Percentiles rank a stretch among this genome's conserved stretches.
Conservation (phyloP, 495 filamentous ascomycete genomes). For the Annulohypoxylon maeteangense region DNA sequence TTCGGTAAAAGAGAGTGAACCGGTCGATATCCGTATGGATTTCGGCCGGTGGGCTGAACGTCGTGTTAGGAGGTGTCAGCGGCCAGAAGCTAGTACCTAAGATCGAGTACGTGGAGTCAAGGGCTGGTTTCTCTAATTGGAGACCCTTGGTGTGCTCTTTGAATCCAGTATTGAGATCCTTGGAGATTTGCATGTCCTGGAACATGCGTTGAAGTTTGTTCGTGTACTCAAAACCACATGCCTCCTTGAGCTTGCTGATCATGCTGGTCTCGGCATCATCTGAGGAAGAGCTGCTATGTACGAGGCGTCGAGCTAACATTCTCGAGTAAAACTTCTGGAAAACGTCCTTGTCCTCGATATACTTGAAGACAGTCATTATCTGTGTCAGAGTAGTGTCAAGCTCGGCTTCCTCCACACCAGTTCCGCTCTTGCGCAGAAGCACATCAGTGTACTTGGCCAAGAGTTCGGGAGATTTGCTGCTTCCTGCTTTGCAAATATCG, state of each 20-base stretch:
- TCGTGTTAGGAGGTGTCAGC: conserved; percentile 81
- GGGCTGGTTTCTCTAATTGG: conserved; percentile 64
- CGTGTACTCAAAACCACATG: conserved; percentile 98
- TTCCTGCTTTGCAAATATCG: conserved; percentile 89
- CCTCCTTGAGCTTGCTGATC: conserved; percentile 99
- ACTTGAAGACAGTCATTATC: conserved; percentile 99
- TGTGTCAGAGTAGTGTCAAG: conserved; percentile 90
- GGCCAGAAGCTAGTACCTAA: conserved; percentile 99
- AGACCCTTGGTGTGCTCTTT: conserved; percentile 61
- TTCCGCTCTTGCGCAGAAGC: conserved; percentile 90
- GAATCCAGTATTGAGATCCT: conserved; percentile 91
- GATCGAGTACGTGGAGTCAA: conserved; percentile 85
- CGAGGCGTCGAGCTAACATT: conserved; percentile 92
- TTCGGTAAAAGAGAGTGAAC: conserved; percentile 90
- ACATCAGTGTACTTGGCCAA: conserved; percentile 97
- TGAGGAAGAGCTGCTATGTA: conserved; percentile 92
- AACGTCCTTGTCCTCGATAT: conserved; percentile 99
- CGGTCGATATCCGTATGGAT: conserved; percentile 87
- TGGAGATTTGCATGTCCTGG: conserved; percentile 98
- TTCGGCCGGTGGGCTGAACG: conserved; percentile 85
- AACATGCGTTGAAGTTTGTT: conserved; percentile 99
- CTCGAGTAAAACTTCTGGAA: conserved; percentile 99
- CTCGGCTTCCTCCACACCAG: conserved; percentile 90
- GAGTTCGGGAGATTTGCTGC: conserved; percentile 91
- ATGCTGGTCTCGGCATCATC: conserved; percentile 98